Conservation (phyloP, 2,329 filamentous ascomycete species). For the Aspergillus japonicus region DNA sequence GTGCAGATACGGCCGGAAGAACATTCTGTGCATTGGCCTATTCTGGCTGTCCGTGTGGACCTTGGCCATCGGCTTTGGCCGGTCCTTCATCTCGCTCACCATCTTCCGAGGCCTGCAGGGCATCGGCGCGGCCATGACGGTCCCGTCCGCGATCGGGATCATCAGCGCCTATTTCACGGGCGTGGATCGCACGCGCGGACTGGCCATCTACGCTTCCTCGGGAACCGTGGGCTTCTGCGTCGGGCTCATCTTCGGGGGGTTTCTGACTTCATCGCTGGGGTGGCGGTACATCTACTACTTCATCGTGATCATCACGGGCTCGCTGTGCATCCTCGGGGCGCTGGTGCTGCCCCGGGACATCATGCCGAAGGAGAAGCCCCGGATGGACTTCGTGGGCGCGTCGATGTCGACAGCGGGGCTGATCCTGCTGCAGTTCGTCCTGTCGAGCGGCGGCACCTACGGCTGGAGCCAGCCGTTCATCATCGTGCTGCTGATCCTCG, state of each 20-base stretch:
- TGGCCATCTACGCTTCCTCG: constrained; percentile 43
- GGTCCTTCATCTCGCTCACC: constrained; percentile 42
- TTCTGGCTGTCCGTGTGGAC: constrained; percentile 38
- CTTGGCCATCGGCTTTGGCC: constrained; percentile 40
- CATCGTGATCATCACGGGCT: constrained; percentile 35
- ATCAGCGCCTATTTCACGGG: constrained; percentile 45
- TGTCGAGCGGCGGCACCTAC: constrained; percentile 48
- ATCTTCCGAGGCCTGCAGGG: constrained; percentile 48
- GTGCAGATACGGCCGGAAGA: constrained; percentile 37
- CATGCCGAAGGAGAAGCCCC: constrained; percentile 31
- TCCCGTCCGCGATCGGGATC: constrained; percentile 49
- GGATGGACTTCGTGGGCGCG: constrained; percentile 45
- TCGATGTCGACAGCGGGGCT: constrained; percentile 44
- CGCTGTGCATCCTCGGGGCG: constrained; percentile 31
- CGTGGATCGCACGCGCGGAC: constrained; percentile 38
- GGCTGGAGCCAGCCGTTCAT: constrained; percentile 49
- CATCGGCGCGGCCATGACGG: constrained; percentile 48
- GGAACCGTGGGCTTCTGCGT: constrained; percentile 43
- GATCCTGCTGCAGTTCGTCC: constrained; percentile 47
- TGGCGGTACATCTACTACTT: constrained; percentile 44
- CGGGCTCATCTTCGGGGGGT: constrained; percentile 42
- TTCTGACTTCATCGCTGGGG: constrained; percentile 39
- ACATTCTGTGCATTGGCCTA: constrained; percentile 41
- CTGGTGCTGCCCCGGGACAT: constrained; percentile 42
- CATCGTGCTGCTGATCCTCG: constrained; percentile 42